Base-by-base conservation (phyloP, 75 land plant species). In the Pseudotsuga menziesii region DNA sequence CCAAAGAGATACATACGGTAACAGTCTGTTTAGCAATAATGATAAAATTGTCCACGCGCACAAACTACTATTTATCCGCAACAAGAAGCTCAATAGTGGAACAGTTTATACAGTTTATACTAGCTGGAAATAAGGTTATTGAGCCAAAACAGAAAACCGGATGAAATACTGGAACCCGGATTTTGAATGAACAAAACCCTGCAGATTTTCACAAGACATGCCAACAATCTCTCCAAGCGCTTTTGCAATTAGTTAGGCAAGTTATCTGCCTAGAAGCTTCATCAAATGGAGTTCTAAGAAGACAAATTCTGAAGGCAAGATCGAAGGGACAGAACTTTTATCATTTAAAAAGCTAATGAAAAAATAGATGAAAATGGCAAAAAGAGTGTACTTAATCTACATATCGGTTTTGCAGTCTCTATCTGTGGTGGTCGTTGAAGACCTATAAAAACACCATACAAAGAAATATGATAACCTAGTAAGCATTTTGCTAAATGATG, bases 101-200 rank as follows among this genome's bases (percentile, higher is more conserved):
- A 32, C 67, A 63, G 39, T 14, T 63, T 63, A 63, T 63, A 32
- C 67, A 63, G 39, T 14, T 63, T 63, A 63, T 63, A 23, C 32
- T 63, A 63, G 32, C 67, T 9, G 12, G 12, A 48, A 9, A 48
- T 48, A 48, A 48, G 54, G 11, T 48, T 48, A 48, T 9, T 11
- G 11, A 11, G 54, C 54, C 54, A 63, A 48, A 63, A 63, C 27
- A 63, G 16, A 35, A 6, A 63, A 35, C 27, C 12, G 36, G 36
- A 63, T 26, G 27, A 26, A 27, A 32, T 15, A 61, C 15, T 32
- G 32, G 15, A 63, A 15, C 67, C 35, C 36, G 32, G 35, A 16
- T 35, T 63, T 63, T 16, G 16, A 63, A 63, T 16, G 39, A 63
- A 63, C 12, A 26, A 15, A 4, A 63, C 39, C 27, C 27, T 14